Percentiles rank a stretch among this genome's conserved stretches.
Conservation (phyloP, 805 yeast species). For the Saccharomycopsis fodiens region DNA sequence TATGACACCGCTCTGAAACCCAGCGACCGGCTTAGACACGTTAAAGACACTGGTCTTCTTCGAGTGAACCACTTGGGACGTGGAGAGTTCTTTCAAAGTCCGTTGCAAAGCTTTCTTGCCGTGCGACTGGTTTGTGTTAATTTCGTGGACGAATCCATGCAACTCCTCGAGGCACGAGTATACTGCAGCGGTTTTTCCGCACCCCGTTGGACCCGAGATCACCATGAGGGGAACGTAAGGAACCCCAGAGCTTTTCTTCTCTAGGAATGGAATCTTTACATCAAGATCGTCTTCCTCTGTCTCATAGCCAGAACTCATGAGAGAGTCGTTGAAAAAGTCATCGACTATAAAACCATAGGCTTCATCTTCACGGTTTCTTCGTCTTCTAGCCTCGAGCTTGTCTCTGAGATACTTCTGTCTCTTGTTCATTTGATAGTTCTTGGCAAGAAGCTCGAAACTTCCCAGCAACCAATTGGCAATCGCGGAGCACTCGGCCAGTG, state of each 20-base stretch:
- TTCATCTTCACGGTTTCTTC: slow-evolving; percentile 21
- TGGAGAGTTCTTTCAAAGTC: slow-evolving; percentile 68
- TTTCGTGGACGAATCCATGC: slow-evolving; percentile 70
- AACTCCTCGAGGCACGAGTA: slow-evolving; percentile 57
- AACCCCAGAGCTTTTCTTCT: slow-evolving; percentile 9
- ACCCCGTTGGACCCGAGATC: slow-evolving; percentile 62
- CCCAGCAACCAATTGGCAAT: slow-evolving; percentile 13
- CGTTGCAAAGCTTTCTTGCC: slow-evolving; percentile 62
- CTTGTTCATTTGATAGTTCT: slow-evolving; percentile 10
- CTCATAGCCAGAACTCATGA: slow-evolving; percentile 8
- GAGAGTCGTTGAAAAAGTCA: slow-evolving; percentile 25
- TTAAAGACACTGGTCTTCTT: slow-evolving; percentile 18
- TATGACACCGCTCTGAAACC: slow-evolving; percentile 56
- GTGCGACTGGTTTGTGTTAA: slow-evolving; percentile 68
- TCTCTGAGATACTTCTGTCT: slow-evolving; percentile 10
- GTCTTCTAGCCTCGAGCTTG: not conserved
- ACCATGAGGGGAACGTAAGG: slow-evolving; percentile 55
- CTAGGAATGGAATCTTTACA: not conserved
- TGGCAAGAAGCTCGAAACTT: slow-evolving; percentile 9
- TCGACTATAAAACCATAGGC: slow-evolving; percentile 30
- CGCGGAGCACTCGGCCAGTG: no score
- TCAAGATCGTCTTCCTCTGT: slow-evolving; percentile 19
- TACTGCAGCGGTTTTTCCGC: slow-evolving; percentile 72
- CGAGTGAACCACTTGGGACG: slow-evolving; percentile 68
- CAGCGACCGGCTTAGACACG: slow-evolving; percentile 16